Evolutionary conservation across 1,139 yeast genomes (phyloP).

Genomic region (Yamadazyma friedrichii): DNA sequence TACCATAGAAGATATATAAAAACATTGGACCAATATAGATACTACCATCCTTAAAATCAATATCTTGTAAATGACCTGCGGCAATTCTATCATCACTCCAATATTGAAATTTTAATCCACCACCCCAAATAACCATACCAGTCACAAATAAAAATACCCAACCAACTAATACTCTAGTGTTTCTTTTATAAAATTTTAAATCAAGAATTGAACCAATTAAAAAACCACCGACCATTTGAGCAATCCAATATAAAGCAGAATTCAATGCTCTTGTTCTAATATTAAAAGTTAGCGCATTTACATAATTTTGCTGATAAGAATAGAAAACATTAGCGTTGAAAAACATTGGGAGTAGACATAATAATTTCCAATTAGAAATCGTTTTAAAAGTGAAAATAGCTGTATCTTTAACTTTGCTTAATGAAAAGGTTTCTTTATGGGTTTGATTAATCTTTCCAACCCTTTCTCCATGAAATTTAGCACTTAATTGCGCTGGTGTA

Average conservation of each 20-base stretch:
- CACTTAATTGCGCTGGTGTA: slow-evolving; percentile 3
- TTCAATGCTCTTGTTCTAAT: slow-evolving; percentile 61
- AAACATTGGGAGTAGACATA: slow-evolving; percentile 57
- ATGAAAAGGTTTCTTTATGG: slow-evolving; percentile 6
- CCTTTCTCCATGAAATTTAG: slow-evolving; percentile 6
- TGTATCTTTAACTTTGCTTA: slow-evolving; percentile 13
- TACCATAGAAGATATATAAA: slow-evolving; percentile 60
- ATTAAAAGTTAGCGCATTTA: slow-evolving; percentile 56
- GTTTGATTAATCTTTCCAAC: slow-evolving; percentile 4
- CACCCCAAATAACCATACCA: slow-evolving; percentile 59
- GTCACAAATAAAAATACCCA: slow-evolving; percentile 40
- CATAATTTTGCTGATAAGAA: slow-evolving; percentile 61
- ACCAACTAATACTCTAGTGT: slow-evolving; percentile 47
- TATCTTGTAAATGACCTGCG: slow-evolving; percentile 15
- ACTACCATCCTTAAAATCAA: slow-evolving; percentile 44
- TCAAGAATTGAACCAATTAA: slow-evolving; percentile 50
- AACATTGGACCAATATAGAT: slow-evolving; percentile 58
- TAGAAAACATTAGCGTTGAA: slow-evolving; percentile 65
- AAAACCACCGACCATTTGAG: slow-evolving; percentile 59
- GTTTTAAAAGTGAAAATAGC: slow-evolving; percentile 54
- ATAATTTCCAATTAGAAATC: slow-evolving; percentile 43
- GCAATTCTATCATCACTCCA: slow-evolving; percentile 29
- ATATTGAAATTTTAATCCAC: slow-evolving; percentile 56
- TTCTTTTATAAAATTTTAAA: slow-evolving; percentile 38
- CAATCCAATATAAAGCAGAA: slow-evolving; percentile 58